Evolutionary conservation across 192 early-diverging fungal species (phyloP), one percentile per base, ranked within the genome.

Genomic region (Jimgerdemannia lactiflua): DNA sequence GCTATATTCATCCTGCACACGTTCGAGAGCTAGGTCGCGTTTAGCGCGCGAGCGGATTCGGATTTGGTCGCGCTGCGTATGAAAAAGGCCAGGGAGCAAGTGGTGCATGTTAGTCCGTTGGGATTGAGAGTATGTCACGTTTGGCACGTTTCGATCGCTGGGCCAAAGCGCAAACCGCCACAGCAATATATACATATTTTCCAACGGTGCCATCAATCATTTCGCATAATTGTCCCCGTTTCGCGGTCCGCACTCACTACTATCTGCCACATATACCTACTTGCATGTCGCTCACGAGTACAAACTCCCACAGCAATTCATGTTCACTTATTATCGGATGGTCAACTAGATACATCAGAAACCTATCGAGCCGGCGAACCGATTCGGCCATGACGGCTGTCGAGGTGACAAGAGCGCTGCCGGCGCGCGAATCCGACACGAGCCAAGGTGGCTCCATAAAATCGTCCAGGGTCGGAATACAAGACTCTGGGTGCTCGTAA

Each of bases 251-350:
- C 49, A 59, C 6, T 14, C 49, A 6, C 6, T 59, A 6, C 14
- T 14, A 59, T 14, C 6, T 59, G 8, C 42, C 41, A 65, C 65
- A 10, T 42, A 29, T 54, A 65, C 75, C 72, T 54, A 65, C 75
- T 71, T 85, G 76, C 43, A 85, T 59, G 43, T 79, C 78, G 3
- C 78, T 75, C 70, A 80, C 77, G n/a, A 83, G 74, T 59, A 87
- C 82, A 65, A 87, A 87, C 17, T 80, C 75, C 71, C 79, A 78
- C 3, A 87, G 77, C 39, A 81, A 41, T 49, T 87, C 86, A 72
- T 87, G 86, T 20, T 77, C 74, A 4, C 78, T 74, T 4, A 87
- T 67, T 3, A 71, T 78, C 20, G 84, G 84, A 69, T 87, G 84
- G 7, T 80, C 59, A 7, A 79, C 77, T 17, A 87, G 44, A 54